Evolutionary conservation across 352 stramenopile genomes (phyloP), one percentile per base, ranked within the genome.

Genomic region (Pythium diclinum): DNA sequence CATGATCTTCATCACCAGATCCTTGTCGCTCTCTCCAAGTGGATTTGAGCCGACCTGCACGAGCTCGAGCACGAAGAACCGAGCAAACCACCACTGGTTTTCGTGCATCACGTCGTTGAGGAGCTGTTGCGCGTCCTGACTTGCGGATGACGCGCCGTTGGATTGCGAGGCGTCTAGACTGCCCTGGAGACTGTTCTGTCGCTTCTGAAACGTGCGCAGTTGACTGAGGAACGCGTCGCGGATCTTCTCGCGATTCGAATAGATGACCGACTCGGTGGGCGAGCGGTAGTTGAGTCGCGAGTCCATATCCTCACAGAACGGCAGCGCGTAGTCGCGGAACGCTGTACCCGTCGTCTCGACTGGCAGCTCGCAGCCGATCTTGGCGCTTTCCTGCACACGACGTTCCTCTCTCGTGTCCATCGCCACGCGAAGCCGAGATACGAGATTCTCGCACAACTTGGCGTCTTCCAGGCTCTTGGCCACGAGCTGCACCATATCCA

Each of bases 51-150:
- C 83, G 6, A 92, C 68, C 59, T 92, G 81, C 1, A 87, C 59
- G 17, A 92, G 71, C 60, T 90, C 83, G 40, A 82, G 67, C 2
- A 90, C 81, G 61, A 90, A 90, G 36, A 92, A 89, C 40, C 79
- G 79, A 14, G 81, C 81, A 61, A 92, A 90, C 83, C 83, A 92
- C 81, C 80, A 89, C 42, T 70, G 68, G 58, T 92, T 92, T 38
- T 80, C 77, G 1, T 75, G 73, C 6, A 69, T 68, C 0, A 87
- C 79, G 0, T 84, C 72, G 1, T 55, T 28, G 4, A 92, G 42
- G 34, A 90, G 48, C 11, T 66, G 48, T 7, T 67, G 62, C 1
- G 76, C 75, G 32, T 73, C 68, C 13, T 67, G 61, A 6, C 70
- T 69, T 3, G 76, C 69, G 19, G 71, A 48, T 1, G 71, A 58